Evolutionary conservation across 2,329 filamentous ascomycete genomes (phyloP).

Genomic region (Claviceps sp.): DNA sequence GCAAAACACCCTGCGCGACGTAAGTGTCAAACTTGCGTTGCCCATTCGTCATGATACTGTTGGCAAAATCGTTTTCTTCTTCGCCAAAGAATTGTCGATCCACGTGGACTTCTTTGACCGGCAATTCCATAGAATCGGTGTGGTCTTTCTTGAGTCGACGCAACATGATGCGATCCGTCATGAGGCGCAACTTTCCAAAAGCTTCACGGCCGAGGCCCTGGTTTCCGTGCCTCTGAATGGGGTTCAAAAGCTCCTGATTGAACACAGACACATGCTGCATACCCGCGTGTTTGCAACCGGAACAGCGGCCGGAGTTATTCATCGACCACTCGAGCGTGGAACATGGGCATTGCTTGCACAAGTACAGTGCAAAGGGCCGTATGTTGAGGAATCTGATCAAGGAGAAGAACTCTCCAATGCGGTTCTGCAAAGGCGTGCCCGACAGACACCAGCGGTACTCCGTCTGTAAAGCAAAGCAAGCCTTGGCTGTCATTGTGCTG

Average conservation of each 20-base stretch:
- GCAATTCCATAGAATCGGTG: conserved; percentile 88
- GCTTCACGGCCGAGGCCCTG: conserved; percentile 50
- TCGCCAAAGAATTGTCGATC: conserved; percentile 95
- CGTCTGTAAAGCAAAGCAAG: conserved; percentile 81
- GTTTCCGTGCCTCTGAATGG: conserved; percentile 53
- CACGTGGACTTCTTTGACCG: conserved; percentile 84
- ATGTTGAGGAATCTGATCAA: conserved; percentile 84
- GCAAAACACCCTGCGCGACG: conserved; percentile 80
- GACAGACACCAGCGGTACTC: conserved; percentile 92
- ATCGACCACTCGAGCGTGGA: conserved; percentile 74
- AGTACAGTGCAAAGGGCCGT: conserved; percentile 79
- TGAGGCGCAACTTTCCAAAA: conserved; percentile 68
- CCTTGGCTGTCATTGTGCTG: conserved; percentile 82
- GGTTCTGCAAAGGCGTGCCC: conserved; percentile 90
- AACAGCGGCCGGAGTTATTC: conserved; percentile 57
- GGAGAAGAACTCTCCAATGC: conserved; percentile 95
- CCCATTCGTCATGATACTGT: conserved; percentile 88
- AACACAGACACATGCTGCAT: conserved; percentile 49
- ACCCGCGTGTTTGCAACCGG: conserved; percentile 37
- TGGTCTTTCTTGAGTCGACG: conserved; percentile 89
- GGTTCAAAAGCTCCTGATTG: conserved; percentile 89
- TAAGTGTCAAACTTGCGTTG: conserved; percentile 89
- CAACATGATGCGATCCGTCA: conserved; percentile 91
- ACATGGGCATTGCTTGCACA: conserved; percentile 80
- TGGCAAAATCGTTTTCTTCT: conserved; percentile 88